Evolutionary conservation across 306 rosid genomes (phyloP).

Genomic region (Nissolia schottii): DNA sequence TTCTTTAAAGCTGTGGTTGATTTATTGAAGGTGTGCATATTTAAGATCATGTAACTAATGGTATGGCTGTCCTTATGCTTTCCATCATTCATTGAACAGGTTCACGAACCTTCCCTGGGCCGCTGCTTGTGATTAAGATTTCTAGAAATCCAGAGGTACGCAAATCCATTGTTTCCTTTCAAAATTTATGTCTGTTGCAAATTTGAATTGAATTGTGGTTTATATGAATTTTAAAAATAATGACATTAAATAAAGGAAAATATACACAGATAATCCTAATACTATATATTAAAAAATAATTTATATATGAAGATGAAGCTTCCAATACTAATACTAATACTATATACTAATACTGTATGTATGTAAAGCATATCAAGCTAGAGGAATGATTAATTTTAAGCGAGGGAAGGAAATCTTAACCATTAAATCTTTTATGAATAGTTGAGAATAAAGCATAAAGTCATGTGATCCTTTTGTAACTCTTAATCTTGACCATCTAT

Average conservation of each 20-base stretch:
- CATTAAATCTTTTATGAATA: background rate
- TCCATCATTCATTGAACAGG: constrained; percentile 47
- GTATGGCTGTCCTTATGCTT: constrained; percentile 8
- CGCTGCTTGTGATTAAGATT: constrained; percentile 63
- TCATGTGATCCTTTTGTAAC: background rate
- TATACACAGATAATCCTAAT: background rate
- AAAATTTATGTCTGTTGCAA: background rate
- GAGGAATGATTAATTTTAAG: background rate
- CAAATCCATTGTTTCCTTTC: constrained; percentile 1
- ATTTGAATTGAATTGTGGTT: background rate
- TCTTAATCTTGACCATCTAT: too few species aligned
- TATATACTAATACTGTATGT: background rate
- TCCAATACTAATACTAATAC: background rate
- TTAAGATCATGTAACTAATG: background rate
- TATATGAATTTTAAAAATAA: background rate
- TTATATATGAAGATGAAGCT: too few species aligned
- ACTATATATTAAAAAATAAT: background rate
- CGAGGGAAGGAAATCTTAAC: background rate
- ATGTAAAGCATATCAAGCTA: background rate
- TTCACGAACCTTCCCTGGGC: constrained; percentile 82
- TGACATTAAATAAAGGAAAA: background rate
- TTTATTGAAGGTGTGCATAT: constrained; percentile 3
- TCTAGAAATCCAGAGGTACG: constrained; percentile 78
- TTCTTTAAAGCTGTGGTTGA: constrained; percentile 12
- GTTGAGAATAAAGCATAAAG: too few species aligned